Conservation (phyloP, 805 yeast genomes). For the Metschnikowia vanudenii region DNA sequence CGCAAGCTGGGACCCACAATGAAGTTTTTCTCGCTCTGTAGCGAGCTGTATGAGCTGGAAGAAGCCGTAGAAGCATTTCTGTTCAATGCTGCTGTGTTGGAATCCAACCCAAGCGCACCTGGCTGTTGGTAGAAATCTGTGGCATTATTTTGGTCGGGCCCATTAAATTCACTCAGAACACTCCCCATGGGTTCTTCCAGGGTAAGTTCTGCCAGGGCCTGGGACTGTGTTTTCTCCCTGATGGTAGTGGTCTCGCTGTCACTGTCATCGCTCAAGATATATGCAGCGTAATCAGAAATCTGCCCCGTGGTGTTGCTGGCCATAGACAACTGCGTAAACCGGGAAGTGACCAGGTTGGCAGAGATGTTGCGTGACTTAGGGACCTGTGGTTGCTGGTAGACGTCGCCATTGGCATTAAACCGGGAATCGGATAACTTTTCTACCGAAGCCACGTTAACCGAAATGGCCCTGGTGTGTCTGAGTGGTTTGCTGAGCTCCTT, state of each 20-base stretch:
- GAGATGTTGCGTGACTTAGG: slow-evolving; percentile 4
- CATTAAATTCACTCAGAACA: neutral
- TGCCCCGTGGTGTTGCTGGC: slow-evolving; percentile 1
- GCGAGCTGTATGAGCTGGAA: slow-evolving; percentile 28
- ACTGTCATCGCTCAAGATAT: slow-evolving; percentile 8
- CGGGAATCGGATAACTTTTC: neutral
- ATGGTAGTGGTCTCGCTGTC: neutral
- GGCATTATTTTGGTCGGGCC: neutral
- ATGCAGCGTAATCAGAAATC: slow-evolving; percentile 21
- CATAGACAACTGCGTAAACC: slow-evolving; percentile 4
- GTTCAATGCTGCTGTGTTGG: neutral
- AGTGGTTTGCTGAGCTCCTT: slow-evolving; percentile 5
- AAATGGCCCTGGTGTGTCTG: slow-evolving; percentile 13
- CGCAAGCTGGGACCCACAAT: slow-evolving; percentile 16
- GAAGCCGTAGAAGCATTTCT: slow-evolving; percentile 17
- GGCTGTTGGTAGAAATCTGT: slow-evolving; percentile 3
- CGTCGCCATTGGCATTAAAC: neutral
- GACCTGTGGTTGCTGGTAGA: neutral
- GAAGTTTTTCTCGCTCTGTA: slow-evolving; percentile 29
- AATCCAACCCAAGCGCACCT: neutral
- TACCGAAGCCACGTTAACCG: slow-evolving; percentile 10
- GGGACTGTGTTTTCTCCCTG: neutral
- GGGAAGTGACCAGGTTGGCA: slow-evolving; percentile 5
- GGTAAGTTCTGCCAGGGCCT: neutral
- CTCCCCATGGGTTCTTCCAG: neutral